These are phyloP conservation scores for Platanus orientalis DNA, from an alignment of 164 flowering plant genomes.

Conservation along the genomic window DNA sequence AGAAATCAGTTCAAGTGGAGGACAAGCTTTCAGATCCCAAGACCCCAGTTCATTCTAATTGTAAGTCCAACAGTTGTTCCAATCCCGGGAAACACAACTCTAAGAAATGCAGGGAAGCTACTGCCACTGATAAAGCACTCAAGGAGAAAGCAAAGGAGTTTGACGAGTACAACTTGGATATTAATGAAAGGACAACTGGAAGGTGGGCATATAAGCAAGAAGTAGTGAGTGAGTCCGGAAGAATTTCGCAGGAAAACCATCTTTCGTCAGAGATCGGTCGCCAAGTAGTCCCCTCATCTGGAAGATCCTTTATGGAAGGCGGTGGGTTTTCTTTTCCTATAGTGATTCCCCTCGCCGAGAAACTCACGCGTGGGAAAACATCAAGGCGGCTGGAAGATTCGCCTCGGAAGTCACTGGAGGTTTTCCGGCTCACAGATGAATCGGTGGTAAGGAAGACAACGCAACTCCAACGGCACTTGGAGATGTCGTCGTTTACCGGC, in stretches of 20 bases:
- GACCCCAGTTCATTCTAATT: conserved; percentile 7
- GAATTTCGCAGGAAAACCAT: background rate
- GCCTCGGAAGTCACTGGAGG: conserved; percentile 52
- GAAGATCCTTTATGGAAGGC: conserved; percentile 14
- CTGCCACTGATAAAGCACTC: background rate
- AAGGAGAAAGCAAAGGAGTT: conserved; percentile 5
- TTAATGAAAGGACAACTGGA: conserved; percentile 7
- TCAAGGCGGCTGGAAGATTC: conserved; percentile 24
- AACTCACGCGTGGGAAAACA: background rate
- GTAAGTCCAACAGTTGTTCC: conserved; percentile 1
- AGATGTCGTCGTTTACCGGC: conserved; percentile 8
- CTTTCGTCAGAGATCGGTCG: conserved; percentile 14
- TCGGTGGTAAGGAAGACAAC: conserved; percentile 6
- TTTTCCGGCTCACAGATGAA: conserved; percentile 32
- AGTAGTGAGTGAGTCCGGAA: too few species aligned
- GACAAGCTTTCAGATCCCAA: conserved; percentile 30
- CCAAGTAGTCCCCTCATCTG: conserved; percentile 20
- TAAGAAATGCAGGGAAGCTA: background rate
- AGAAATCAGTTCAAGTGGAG: conserved; percentile 60
- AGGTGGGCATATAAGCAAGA: too few species aligned
- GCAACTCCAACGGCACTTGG: conserved; percentile 10
- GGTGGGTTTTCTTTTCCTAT: conserved; percentile 47
- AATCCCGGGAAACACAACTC: conserved; percentile 11
- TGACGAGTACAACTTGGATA: background rate
- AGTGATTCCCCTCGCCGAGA: conserved; percentile 19